phyloP scores from a whole-genome alignment of 1,284 basidiomycete species.

The Omphalotus olearius region DNA sequence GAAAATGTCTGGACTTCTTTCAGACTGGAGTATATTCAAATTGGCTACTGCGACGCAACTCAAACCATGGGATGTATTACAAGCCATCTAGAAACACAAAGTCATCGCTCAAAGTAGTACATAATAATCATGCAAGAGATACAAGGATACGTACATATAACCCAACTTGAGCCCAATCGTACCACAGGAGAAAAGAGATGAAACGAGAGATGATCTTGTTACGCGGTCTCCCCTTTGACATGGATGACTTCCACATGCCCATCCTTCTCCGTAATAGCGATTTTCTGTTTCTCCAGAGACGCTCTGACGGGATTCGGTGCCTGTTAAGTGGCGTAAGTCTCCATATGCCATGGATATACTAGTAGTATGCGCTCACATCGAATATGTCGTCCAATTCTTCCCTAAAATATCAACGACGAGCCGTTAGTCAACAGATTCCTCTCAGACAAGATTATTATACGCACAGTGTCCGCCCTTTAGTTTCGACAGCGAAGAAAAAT shows the following conservation, averaged over 20 bases:
- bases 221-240: slow-evolving; percentile 4
- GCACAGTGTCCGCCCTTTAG: slow-evolving; percentile 37
- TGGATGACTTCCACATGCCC: slow-evolving; percentile 18
- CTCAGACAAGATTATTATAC: slow-evolving; percentile 13
- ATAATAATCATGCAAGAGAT: background rate
- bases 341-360: background rate
- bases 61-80: no score
- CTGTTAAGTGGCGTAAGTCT: slow-evolving; percentile 17
- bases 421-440: background rate
- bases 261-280: slow-evolving; percentile 31
- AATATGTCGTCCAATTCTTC: slow-evolving; percentile 41
- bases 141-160: background rate
- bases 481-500: slow-evolving; percentile 36
- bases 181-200: background rate
- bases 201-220: background rate
- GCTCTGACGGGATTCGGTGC: slow-evolving; percentile 35
- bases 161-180: background rate
- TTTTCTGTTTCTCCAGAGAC: slow-evolving; percentile 31
- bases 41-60: no score
- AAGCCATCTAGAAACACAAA: no score
- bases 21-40: no score
- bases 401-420: slow-evolving; percentile 17
- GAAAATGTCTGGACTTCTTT: no score
- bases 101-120: background rate
- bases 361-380: slow-evolving; percentile 20